Evolutionary conservation across 805 yeast genomes (phyloP).

Genomic region (Lachancea sp.): DNA sequence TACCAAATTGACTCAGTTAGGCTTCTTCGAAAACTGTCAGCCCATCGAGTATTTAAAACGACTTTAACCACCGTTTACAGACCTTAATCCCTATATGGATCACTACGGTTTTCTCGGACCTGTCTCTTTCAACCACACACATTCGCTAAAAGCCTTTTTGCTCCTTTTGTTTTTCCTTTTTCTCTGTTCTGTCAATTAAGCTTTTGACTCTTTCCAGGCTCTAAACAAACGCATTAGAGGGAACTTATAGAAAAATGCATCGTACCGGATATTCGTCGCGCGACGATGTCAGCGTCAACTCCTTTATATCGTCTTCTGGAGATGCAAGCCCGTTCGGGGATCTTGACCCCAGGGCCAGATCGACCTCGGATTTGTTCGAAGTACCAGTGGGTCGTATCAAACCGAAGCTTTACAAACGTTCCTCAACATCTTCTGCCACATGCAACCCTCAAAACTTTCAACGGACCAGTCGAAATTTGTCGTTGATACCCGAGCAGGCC

Average conservation of each 20-base stretch:
- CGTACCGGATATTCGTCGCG: not conserved
- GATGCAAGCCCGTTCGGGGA: constrained; percentile 4
- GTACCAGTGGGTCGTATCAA: constrained; percentile 8
- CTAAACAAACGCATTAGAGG: too few species aligned
- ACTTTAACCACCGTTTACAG: too few species aligned
- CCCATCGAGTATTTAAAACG: too few species aligned
- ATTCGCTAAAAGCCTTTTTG: too few species aligned
- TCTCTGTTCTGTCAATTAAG: too few species aligned
- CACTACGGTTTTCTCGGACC: too few species aligned
- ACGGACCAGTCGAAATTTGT: constrained; percentile 1
- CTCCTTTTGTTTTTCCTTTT: too few species aligned
- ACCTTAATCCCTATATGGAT: too few species aligned
- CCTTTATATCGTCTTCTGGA: constrained; percentile 4
- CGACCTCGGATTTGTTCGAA: constrained; percentile 22
- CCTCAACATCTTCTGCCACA: not conserved
- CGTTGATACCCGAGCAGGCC: constrained; percentile 9
- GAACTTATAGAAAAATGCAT: not conserved
- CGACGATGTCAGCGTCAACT: constrained; percentile 12
- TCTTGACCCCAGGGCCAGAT: constrained; percentile 21
- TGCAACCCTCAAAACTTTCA: not conserved
- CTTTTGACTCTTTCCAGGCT: too few species aligned
- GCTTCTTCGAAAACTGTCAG: too few species aligned
- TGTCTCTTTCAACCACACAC: too few species aligned
- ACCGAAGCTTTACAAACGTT: constrained; percentile 9
- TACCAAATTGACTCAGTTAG: too few species aligned